Evolutionary conservation across 768 basidiomycete genomes (phyloP).

Genomic region (Tylopilus rubrobrunneus): DNA sequence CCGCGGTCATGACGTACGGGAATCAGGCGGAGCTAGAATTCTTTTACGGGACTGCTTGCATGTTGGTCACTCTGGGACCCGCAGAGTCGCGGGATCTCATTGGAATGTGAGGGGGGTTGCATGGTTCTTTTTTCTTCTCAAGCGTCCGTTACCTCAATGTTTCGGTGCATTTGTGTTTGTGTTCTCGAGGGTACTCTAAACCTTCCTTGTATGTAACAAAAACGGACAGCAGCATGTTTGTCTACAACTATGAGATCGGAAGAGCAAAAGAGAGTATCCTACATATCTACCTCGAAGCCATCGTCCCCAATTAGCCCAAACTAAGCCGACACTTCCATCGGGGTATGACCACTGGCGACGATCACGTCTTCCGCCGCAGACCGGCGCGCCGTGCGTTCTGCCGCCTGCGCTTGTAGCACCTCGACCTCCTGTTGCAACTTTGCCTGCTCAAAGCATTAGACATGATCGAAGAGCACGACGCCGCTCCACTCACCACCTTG

Average conservation of each 20-base stretch:
- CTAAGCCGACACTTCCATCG: constrained; percentile 28
- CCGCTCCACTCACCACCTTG: constrained; percentile 43
- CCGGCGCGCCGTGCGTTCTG: constrained; percentile 38
- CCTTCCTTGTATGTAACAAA: too few species aligned
- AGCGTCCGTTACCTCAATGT: background rate
- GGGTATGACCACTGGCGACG: constrained; percentile 28
- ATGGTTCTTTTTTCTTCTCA: background rate
- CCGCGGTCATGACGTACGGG: background rate
- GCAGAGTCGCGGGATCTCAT: background rate
- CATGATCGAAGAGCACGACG: background rate
- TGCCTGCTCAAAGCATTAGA: constrained; percentile 34
- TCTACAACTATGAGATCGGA: background rate
- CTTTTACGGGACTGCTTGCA: constrained; percentile 16
- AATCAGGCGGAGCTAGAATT: constrained; percentile 1
- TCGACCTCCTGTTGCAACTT: constrained; percentile 60
- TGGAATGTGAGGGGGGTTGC: background rate
- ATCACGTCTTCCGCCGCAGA: constrained; percentile 27
- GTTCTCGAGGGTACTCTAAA: background rate
- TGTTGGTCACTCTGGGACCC: constrained; percentile 8
- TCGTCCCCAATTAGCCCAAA: background rate
- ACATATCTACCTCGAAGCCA: background rate
- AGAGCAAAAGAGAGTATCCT: background rate
- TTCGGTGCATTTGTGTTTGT: too few species aligned
- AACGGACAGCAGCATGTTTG: background rate
- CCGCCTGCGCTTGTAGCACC: constrained; percentile 46